These are phyloP conservation scores for Tuber calosporum DNA, from an alignment of 495 filamentous ascomycete genomes.

Conservation along the genomic window DNA sequence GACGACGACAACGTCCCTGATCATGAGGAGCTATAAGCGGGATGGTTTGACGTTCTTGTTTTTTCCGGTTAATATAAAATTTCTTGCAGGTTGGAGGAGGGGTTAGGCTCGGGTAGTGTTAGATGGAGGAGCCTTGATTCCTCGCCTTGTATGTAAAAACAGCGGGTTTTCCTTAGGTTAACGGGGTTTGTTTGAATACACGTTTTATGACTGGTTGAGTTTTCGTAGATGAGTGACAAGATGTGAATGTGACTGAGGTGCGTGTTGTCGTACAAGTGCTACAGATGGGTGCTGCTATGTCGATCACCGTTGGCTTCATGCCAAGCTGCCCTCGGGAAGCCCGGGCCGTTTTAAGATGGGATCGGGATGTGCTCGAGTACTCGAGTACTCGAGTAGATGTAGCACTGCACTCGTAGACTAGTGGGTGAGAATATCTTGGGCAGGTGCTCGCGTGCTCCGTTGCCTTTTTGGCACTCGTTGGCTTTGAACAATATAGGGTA, in stretches of 20 bases:
- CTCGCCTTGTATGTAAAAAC: constrained; percentile 2
- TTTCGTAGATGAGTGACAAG: neutral
- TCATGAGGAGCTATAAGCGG: constrained; percentile 83
- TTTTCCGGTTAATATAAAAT: constrained; percentile 1
- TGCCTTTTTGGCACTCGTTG: neutral
- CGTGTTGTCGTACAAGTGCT: neutral
- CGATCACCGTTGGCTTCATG: neutral
- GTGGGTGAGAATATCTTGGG: neutral
- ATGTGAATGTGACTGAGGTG: neutral
- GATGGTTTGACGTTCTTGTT: constrained; percentile 26
- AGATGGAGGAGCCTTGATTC: neutral
- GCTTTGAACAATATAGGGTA: neutral
- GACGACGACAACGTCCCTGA: constrained; percentile 65
- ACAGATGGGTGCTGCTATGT: neutral
- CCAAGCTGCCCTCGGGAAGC: neutral
- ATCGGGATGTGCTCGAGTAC: neutral
- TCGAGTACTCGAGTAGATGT: too few species aligned
- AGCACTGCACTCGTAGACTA: neutral
- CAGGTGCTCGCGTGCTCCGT: neutral
- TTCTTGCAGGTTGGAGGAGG: neutral
- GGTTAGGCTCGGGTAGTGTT: neutral
- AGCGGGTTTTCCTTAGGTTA: neutral
- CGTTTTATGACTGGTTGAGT: constrained; percentile 2
- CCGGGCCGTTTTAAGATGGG: neutral
- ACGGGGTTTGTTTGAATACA: constrained; percentile 5